These are phyloP conservation scores for Babjeviella inositovora DNA, from an alignment of 805 yeast genomes.

Conservation along the genomic window DNA sequence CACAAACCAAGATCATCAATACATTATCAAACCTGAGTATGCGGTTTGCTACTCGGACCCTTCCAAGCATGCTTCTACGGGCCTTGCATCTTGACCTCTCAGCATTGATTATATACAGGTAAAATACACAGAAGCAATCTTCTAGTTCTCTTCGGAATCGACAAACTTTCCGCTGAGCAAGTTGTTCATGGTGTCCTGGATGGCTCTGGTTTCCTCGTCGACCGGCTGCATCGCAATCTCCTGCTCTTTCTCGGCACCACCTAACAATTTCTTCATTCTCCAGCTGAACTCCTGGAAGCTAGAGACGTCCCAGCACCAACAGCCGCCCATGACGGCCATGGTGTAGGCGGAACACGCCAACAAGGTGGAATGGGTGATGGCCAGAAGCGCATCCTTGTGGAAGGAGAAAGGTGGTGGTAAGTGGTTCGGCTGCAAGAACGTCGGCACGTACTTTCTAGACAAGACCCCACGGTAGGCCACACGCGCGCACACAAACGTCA, in stretches of 20 bases:
- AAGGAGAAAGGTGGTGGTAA: constrained; percentile 73
- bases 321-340: constrained; percentile 57
- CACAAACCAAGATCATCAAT: too few species aligned
- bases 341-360: constrained; percentile 59
- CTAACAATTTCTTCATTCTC: constrained; percentile 45
- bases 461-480: constrained; percentile 63
- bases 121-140: too few species aligned
- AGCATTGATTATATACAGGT: too few species aligned
- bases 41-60: too few species aligned
- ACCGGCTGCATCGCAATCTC: constrained; percentile 24
- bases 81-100: too few species aligned
- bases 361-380: constrained; percentile 68
- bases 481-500: constrained; percentile 58
- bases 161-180: constrained; percentile 30
- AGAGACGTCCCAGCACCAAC: constrained; percentile 71
- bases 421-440: constrained; percentile 71
- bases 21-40: too few species aligned
- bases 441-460: constrained; percentile 59
- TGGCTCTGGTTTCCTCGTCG: constrained; percentile 42
- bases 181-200: constrained; percentile 38
- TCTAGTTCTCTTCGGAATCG: too few species aligned
- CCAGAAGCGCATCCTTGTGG: constrained; percentile 71
- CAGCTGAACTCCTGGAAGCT: constrained; percentile 54
- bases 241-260: constrained; percentile 48
- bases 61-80: too few species aligned